phyloP scores from a whole-genome alignment of 495 filamentous ascomycete genomes.

The Hypoxylon trugodes region DNA sequence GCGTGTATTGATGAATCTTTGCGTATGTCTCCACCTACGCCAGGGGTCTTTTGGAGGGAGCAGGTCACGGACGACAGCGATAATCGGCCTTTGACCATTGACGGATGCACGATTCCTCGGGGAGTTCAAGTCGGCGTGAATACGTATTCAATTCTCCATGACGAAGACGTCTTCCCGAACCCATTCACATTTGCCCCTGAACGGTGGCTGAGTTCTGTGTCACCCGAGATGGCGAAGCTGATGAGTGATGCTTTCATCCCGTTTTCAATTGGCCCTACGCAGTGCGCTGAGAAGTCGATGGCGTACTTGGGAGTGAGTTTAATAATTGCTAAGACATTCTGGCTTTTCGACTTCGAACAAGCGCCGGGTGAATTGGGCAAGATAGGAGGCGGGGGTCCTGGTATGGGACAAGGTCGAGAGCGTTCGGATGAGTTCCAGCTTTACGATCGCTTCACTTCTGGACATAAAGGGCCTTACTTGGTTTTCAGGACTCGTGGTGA shows the following conservation, averaged over 20 bases:
- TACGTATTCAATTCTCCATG: too few relatives aligned
- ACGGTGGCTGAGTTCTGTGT: too few relatives aligned
- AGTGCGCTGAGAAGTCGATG: slow-evolving; percentile 34
- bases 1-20: too few relatives aligned
- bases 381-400: neutral
- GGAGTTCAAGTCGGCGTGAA: too few relatives aligned
- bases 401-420: neutral
- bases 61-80: too few relatives aligned
- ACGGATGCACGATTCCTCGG: too few relatives aligned
- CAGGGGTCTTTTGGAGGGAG: too few relatives aligned
- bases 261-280: slow-evolving; percentile 52
- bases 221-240: too few relatives aligned
- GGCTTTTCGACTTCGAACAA: neutral
- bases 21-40: too few relatives aligned
- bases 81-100: too few relatives aligned
- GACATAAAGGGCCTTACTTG: neutral
- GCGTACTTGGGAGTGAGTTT: slow-evolving; percentile 46
- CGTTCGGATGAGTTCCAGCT: slow-evolving; percentile 1
- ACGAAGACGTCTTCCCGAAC: too few relatives aligned
- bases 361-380: neutral
- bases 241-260: slow-evolving; percentile 49
- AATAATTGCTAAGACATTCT: slow-evolving; percentile 40
- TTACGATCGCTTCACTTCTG: neutral
- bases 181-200: too few relatives aligned
- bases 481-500: neutral